Conservation (phyloP, 2,329 filamentous ascomycete genomes). For the Pseudogymnoascus sp. region DNA sequence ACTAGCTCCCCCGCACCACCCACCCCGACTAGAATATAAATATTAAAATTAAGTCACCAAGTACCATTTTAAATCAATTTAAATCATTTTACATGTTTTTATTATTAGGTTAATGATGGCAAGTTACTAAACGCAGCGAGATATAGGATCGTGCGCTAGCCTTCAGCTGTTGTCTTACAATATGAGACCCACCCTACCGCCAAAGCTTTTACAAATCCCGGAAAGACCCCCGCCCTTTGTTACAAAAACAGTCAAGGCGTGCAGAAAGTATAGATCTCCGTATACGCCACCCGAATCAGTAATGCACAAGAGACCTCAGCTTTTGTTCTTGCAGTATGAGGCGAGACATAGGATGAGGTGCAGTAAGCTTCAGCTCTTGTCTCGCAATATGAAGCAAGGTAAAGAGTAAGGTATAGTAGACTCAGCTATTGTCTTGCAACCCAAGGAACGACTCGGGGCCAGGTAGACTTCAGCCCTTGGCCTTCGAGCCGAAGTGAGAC, state of each 20-base stretch:
- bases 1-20: neutral
- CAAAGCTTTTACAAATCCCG: neutral
- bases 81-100: neutral
- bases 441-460: neutral
- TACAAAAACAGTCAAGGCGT: neutral
- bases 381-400: neutral
- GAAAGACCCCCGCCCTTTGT: neutral
- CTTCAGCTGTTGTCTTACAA: neutral
- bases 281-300: neutral
- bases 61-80: neutral
- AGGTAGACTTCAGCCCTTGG: neutral
- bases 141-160: neutral
- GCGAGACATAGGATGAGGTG: neutral
- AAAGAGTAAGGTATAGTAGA: neutral
- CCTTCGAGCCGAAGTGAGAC: neutral
- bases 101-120: neutral
- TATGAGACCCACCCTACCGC: neutral
- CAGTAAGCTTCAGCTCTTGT: neutral
- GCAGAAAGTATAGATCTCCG: neutral
- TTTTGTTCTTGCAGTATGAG: neutral
- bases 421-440: neutral
- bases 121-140: neutral
- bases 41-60: neutral
- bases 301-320: neutral
- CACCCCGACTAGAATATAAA: neutral